Conservation (phyloP, 1,284 basidiomycete species). For the Kalmanozyma brasiliensis region DNA sequence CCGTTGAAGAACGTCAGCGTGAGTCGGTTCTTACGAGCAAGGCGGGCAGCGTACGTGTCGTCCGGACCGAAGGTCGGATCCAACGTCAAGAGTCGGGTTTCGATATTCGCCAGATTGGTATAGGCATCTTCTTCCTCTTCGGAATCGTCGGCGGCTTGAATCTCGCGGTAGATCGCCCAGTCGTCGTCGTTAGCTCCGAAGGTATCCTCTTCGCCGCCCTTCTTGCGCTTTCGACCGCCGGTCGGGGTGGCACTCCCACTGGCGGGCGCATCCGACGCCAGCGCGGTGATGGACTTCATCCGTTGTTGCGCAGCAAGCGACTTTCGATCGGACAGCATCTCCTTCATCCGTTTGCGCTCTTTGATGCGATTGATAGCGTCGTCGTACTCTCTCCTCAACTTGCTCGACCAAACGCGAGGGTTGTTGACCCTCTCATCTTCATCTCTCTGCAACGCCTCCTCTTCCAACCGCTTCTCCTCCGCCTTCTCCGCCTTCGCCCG, state of each 20-base stretch:
- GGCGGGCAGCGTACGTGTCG: conserved; percentile 82
- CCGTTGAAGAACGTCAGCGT: conserved; percentile 81
- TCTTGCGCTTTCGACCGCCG: conserved; percentile 47
- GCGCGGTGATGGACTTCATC: conserved; percentile 94
- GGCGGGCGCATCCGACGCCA: conserved; percentile 76
- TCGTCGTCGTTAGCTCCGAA: conserved; percentile 96
- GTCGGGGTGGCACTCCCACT: conserved; percentile 42
- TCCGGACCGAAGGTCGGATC: conserved; percentile 85
- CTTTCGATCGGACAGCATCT: conserved; percentile 88
- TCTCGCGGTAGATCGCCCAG: conserved; percentile 97
- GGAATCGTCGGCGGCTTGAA: conserved; percentile 85
- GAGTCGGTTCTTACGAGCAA: conserved; percentile 81
- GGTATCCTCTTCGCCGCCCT: conserved; percentile 77
- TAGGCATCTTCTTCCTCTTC: conserved; percentile 96
- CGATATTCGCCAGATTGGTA: conserved; percentile 77
- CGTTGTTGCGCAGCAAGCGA: conserved; percentile 93
- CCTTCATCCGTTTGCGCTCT: conserved; percentile 82
- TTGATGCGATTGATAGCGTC: conserved; percentile 83
- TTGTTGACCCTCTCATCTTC: conserved; percentile 76
- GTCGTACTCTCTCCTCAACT: conserved; percentile 58
- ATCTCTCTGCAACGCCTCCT: conserved; percentile 80
- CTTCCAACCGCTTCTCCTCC: conserved; percentile 74
- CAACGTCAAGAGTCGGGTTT: conserved; percentile 81
- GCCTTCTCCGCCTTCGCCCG: conserved; percentile 84
- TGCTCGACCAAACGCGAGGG: conserved; percentile 55